A percentile compares a stretch with the other conserved stretches of the same genome.
Evolutionary conservation across 2,329 filamentous ascomycete genomes (phyloP).

Genomic region (Thelonectria discophora): DNA sequence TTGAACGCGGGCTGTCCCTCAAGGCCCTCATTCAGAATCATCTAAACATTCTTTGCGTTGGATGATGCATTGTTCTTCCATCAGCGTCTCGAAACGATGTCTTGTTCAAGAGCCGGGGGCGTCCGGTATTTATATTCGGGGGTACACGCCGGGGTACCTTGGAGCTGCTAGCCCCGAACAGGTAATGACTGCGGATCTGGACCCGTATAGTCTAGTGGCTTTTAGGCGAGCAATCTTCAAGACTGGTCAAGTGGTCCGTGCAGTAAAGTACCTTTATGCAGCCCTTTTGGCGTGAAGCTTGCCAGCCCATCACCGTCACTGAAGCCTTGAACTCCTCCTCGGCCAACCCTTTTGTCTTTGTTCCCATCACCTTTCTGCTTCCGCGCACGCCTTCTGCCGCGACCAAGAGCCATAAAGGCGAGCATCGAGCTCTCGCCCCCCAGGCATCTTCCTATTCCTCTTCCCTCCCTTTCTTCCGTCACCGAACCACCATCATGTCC

Average conservation of each 20-base stretch:
- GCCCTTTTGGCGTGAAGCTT: conserved; percentile 15
- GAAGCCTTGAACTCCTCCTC: conserved; percentile 23
- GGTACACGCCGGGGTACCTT: background rate
- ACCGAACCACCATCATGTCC: conserved; percentile 41
- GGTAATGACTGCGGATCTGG: background rate
- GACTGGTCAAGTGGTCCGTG: conserved; percentile 25
- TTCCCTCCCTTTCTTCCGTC: conserved; percentile 17
- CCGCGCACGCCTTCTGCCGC: background rate
- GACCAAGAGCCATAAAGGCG: background rate
- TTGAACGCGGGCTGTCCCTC: conserved; percentile 1
- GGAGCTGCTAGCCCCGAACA: background rate
- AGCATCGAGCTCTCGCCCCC: background rate
- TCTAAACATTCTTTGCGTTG: conserved; percentile 5
- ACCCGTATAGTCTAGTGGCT: conserved; percentile 15
- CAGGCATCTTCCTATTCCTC: background rate
- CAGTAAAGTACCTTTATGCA: background rate
- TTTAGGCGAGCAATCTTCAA: background rate
- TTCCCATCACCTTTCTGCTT: background rate
- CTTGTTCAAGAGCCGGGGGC: background rate
- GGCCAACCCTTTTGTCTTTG: background rate
- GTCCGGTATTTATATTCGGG: background rate
- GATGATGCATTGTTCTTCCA: background rate
- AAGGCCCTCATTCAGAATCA: background rate
- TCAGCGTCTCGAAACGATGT: background rate
- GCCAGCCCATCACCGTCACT: conserved; percentile 36